A percentile compares a stretch with the other conserved stretches of the same genome.
Evolutionary conservation across 768 basidiomycete genomes (phyloP).

Genomic region (Lactarius psammicola): DNA sequence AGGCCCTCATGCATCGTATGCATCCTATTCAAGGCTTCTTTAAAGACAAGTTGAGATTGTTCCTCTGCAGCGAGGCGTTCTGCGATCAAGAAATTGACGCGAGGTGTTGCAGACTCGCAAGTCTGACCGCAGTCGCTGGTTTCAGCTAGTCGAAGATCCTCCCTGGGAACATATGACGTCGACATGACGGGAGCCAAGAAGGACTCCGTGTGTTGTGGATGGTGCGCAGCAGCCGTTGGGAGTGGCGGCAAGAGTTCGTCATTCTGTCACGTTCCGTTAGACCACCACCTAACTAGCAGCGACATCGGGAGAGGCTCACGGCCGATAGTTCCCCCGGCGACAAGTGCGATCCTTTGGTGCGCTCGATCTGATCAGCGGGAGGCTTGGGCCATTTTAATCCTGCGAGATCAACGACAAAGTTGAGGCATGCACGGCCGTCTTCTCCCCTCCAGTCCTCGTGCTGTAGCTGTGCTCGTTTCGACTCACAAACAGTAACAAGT

Average conservation of each 20-base stretch:
- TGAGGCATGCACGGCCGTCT: constrained; percentile 33
- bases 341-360: neutral
- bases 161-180: constrained; percentile 23
- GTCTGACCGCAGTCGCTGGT: constrained; percentile 20
- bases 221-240: constrained; percentile 26
- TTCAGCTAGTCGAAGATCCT: constrained; percentile 20
- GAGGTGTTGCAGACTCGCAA: constrained; percentile 12
- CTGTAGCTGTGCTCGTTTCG: constrained; percentile 35
- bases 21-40: constrained; percentile 27
- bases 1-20: constrained; percentile 26
- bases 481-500: constrained; percentile 36
- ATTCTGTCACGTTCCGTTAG: constrained; percentile 16
- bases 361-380: neutral
- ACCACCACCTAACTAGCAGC: neutral
- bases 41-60: constrained; percentile 8
- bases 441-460: constrained; percentile 33
- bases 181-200: constrained; percentile 18
- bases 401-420: constrained; percentile 34
- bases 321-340: constrained; percentile 15
- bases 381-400: constrained; percentile 32
- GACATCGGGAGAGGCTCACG: constrained; percentile 5
- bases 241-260: constrained; percentile 23
- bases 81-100: constrained; percentile 23
- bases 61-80: constrained; percentile 27
- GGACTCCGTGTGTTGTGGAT: constrained; percentile 24